A percentile compares a stretch with the other conserved stretches of the same genome.
Conservation (phyloP, 2,329 filamentous ascomycete species). For the Diaporthe australafricana region DNA sequence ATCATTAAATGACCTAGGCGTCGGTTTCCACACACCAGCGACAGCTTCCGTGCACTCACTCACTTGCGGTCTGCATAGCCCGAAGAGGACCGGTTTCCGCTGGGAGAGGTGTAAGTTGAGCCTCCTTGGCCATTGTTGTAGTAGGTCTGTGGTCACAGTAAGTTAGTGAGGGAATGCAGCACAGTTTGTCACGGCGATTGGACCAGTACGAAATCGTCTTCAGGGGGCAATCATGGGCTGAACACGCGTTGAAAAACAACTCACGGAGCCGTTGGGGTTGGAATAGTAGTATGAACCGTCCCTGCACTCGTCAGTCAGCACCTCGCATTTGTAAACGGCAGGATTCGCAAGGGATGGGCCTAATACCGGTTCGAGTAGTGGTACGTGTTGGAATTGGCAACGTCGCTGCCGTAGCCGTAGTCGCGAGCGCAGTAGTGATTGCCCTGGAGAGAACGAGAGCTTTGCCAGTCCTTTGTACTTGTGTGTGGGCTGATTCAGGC, state of each 20-base stretch:
- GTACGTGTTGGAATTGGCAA: slow-evolving; percentile 62
- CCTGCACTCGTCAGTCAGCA: slow-evolving; percentile 39
- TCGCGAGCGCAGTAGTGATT: slow-evolving; percentile 76
- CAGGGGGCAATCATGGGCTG: not conserved
- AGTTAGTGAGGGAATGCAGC: too few species aligned
- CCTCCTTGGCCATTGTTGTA: slow-evolving; percentile 70
- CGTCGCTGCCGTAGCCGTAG: slow-evolving; percentile 59
- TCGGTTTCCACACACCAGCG: not conserved
- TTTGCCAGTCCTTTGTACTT: not conserved
- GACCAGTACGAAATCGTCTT: not conserved
- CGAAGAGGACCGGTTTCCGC: slow-evolving; percentile 49
- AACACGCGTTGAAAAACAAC: not conserved
- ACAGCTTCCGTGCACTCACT: not conserved
- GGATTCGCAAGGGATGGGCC: slow-evolving; percentile 39
- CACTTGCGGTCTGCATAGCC: slow-evolving; percentile 39
- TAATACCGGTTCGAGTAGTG: slow-evolving; percentile 77
- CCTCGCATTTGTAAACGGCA: not conserved
- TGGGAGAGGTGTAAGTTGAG: slow-evolving; percentile 70
- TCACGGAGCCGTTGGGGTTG: slow-evolving; percentile 71
- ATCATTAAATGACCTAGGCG: not conserved
- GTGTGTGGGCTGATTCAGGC: not conserved
- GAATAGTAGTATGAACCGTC: slow-evolving; percentile 80
- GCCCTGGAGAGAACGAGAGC: slow-evolving; percentile 56
- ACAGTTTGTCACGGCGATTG: not conserved
- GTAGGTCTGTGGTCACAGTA: slow-evolving; percentile 59